Conservation (phyloP, 345 rosid genomes). For the Ceriops tagal region DNA sequence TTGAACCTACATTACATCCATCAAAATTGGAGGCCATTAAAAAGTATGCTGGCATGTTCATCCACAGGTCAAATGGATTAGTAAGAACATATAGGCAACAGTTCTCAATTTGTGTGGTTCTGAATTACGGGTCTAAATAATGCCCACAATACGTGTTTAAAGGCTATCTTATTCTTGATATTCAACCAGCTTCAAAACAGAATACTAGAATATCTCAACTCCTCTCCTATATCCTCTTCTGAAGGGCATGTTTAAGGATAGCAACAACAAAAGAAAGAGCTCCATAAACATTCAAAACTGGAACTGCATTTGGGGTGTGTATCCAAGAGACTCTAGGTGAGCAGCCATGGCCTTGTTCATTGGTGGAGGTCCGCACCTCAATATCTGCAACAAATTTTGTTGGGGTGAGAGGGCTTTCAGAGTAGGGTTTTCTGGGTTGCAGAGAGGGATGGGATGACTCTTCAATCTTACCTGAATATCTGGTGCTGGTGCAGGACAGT, state of each 20-base stretch:
- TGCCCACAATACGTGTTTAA: too few relatives aligned
- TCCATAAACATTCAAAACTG: slow-evolving; percentile 19
- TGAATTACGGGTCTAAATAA: too few relatives aligned
- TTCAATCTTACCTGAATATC: slow-evolving; percentile 21
- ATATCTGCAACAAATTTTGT: slow-evolving; percentile 1
- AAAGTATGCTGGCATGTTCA: too few relatives aligned
- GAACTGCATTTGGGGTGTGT: slow-evolving; percentile 23
- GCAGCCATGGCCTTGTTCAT: slow-evolving; percentile 37
- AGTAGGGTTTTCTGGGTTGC: not conserved
- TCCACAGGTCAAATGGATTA: too few relatives aligned
- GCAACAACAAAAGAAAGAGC: not conserved
- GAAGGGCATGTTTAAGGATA: not conserved
- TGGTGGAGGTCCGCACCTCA: slow-evolving; percentile 31
- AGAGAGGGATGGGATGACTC: not conserved
- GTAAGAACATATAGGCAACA: too few relatives aligned
- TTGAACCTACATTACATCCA: too few relatives aligned
- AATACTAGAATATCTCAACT: too few relatives aligned
- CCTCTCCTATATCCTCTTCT: too few relatives aligned
- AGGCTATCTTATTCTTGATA: too few relatives aligned
- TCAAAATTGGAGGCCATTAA: too few relatives aligned
- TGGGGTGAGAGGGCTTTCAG: not conserved
- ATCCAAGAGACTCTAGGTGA: slow-evolving; percentile 25
- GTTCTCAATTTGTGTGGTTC: too few relatives aligned
- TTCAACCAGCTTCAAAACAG: too few relatives aligned
- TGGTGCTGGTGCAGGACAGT: slow-evolving; percentile 23